phyloP scores from a whole-genome alignment of 2,329 filamentous ascomycete species.

The Cercospora citrullina region DNA sequence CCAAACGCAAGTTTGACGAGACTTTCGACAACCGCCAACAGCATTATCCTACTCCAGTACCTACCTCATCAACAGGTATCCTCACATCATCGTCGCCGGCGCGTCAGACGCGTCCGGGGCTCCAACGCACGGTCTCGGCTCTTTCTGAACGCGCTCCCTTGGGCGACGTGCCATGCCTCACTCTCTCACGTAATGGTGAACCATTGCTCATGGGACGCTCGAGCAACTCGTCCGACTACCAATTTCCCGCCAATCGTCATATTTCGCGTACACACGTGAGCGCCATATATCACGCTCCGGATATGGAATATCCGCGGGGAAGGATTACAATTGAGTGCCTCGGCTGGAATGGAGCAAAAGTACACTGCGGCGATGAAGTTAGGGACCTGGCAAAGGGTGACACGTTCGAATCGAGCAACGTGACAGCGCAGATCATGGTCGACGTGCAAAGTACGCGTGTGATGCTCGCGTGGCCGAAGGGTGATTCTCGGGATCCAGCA shows the following conservation, averaged over 20 bases:
- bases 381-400: slow-evolving; percentile 87
- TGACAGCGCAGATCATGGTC: slow-evolving; percentile 86
- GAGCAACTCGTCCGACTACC: slow-evolving; percentile 92
- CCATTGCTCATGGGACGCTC: slow-evolving; percentile 85
- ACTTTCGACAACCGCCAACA: slow-evolving; percentile 55
- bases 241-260: slow-evolving; percentile 85
- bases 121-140: slow-evolving; percentile 63
- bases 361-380: slow-evolving; percentile 85
- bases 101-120: slow-evolving; percentile 50
- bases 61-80: slow-evolving; percentile 90
- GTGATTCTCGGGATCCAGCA: slow-evolving; percentile 50
- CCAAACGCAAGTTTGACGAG: slow-evolving; percentile 65
- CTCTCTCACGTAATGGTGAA: slow-evolving; percentile 79
- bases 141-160: slow-evolving; percentile 81
- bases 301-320: slow-evolving; percentile 67
- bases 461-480: slow-evolving; percentile 79
- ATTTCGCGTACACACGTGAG: slow-evolving; percentile 93
- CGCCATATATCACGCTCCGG: slow-evolving; percentile 75
- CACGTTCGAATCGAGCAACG: slow-evolving; percentile 85
- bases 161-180: slow-evolving; percentile 76
- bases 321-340: slow-evolving; percentile 86
- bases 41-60: slow-evolving; percentile 85
- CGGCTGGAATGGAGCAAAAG: slow-evolving; percentile 92
- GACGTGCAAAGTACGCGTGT: slow-evolving; percentile 93
- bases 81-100: slow-evolving; percentile 80